Evolutionary conservation across 2,329 filamentous ascomycete genomes (phyloP).

Genomic region (Fusarium anguioides): DNA sequence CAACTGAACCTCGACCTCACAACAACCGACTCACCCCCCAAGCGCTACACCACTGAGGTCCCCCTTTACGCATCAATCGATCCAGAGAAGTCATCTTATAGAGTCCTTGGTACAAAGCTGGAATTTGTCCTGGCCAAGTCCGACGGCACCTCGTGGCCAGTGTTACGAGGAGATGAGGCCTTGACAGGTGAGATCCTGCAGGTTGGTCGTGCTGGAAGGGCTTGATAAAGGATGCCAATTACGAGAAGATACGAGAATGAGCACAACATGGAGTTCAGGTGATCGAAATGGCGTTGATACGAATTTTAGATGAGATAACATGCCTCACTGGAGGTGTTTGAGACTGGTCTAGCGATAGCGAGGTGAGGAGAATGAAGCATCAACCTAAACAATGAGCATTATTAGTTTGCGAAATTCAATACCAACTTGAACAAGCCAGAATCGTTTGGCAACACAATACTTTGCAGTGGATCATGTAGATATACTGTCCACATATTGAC

Average conservation of each 20-base stretch:
- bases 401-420: not conserved
- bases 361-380: not conserved
- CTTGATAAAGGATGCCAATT: not conserved
- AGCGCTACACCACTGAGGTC: slow-evolving; percentile 80
- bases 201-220: slow-evolving; percentile 80
- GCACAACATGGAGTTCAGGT: slow-evolving; percentile 35
- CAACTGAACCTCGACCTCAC: slow-evolving; percentile 81
- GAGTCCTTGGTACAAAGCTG: slow-evolving; percentile 88
- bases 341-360: slow-evolving; percentile 14
- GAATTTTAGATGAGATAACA: slow-evolving; percentile 7
- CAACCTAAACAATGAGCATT: slow-evolving; percentile 6
- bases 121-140: slow-evolving; percentile 80
- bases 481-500: too few species aligned
- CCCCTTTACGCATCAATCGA: slow-evolving; percentile 83
- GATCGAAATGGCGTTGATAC: slow-evolving; percentile 30
- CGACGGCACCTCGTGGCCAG: slow-evolving; percentile 84
- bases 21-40: slow-evolving; percentile 81
- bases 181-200: slow-evolving; percentile 84
- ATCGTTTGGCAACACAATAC: not conserved
- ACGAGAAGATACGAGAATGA: slow-evolving; percentile 10
- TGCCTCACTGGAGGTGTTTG: not conserved
- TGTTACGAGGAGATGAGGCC: slow-evolving; percentile 80
- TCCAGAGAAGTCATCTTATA: slow-evolving; percentile 77
- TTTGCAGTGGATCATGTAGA: not conserved
- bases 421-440: not conserved